These are phyloP conservation scores for Gloeostereum incarnatum DNA, from an alignment of 768 basidiomycete species.

Conservation along the genomic window DNA sequence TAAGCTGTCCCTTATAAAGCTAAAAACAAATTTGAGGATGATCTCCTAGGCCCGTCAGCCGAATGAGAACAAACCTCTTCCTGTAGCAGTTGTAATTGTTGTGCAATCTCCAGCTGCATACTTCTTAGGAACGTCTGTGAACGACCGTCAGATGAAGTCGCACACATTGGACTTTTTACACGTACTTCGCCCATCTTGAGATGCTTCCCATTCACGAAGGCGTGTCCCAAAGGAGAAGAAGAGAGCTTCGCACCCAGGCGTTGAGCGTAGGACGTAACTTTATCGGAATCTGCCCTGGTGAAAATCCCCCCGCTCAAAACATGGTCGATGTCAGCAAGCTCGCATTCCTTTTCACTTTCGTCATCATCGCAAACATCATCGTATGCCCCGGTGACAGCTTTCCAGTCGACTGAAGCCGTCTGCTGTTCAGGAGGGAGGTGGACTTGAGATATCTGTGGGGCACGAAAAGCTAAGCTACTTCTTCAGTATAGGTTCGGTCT, in stretches of 20 bases:
- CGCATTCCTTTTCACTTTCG: slow-evolving; percentile 7
- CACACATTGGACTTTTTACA: slow-evolving; percentile 6
- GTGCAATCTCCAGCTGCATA: slow-evolving; percentile 49
- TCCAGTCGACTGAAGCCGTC: slow-evolving; percentile 31
- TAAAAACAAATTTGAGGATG: slow-evolving; percentile 14
- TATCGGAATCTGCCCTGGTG: slow-evolving; percentile 26
- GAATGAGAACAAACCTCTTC: slow-evolving; percentile 42
- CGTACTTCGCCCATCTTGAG: slow-evolving; percentile 59
- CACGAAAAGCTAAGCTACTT: slow-evolving; percentile 1
- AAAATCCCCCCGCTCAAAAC: slow-evolving; percentile 22
- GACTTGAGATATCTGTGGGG: slow-evolving; percentile 26
- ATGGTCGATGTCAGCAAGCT: slow-evolving; percentile 23
- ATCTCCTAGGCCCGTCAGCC: background rate
- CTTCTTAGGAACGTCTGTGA: slow-evolving; percentile 53
- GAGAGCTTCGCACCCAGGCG: slow-evolving; percentile 44
- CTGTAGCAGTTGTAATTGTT: slow-evolving; percentile 62
- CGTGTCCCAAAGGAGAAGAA: slow-evolving; percentile 44
- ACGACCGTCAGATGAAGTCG: background rate
- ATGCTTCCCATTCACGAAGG: slow-evolving; percentile 87
- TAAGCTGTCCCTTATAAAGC: slow-evolving; percentile 51
- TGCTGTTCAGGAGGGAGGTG: slow-evolving; percentile 20
- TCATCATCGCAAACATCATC: slow-evolving; percentile 14
- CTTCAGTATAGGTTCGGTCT: background rate
- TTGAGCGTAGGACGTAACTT: slow-evolving; percentile 41
- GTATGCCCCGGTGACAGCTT: slow-evolving; percentile 28